Evolutionary conservation across 1,139 yeast species (phyloP).

Genomic region (Candida gigantensis): DNA sequence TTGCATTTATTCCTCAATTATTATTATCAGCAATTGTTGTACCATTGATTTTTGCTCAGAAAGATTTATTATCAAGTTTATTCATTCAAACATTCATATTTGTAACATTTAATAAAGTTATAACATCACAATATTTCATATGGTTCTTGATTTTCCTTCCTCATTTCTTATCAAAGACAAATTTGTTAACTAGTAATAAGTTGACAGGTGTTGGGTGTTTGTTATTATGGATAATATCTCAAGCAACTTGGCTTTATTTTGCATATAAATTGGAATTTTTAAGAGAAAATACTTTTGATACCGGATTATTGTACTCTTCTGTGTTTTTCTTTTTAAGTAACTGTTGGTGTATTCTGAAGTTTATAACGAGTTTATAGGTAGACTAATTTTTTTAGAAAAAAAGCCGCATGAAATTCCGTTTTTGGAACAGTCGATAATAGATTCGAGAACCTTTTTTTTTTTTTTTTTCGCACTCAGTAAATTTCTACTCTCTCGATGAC

Average conservation of each 20-base stretch:
- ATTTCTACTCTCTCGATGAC: background rate
- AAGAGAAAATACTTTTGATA: conserved; percentile 67
- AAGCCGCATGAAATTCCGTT: background rate
- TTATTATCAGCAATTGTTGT: conserved; percentile 56
- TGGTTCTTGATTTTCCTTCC: conserved; percentile 91
- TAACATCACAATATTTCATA: conserved; percentile 90
- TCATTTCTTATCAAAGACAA: conserved; percentile 55
- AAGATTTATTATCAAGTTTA: conserved; percentile 60
- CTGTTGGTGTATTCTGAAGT: conserved; percentile 59
- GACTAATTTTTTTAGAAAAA: background rate
- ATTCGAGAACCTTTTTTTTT: too few species aligned
- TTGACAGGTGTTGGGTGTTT: conserved; percentile 41
- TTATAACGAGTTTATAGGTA: conserved; percentile 45
- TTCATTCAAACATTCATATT: conserved; percentile 90
- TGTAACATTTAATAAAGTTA: conserved; percentile 89
- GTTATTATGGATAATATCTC: conserved; percentile 66
- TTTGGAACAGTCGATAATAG: too few species aligned
- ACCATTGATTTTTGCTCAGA: conserved; percentile 59
- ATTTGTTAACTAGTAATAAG: conserved; percentile 25
- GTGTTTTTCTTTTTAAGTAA: conserved; percentile 69
- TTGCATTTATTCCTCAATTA: conserved; percentile 86
- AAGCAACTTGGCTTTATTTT: conserved; percentile 73
- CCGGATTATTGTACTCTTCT: conserved; percentile 60
- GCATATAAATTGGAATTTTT: conserved; percentile 83
- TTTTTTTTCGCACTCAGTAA: background rate